Evolutionary conservation across 768 basidiomycete species (phyloP), one percentile per base, ranked within the genome.

Genomic region (Leccinellum luteum): DNA sequence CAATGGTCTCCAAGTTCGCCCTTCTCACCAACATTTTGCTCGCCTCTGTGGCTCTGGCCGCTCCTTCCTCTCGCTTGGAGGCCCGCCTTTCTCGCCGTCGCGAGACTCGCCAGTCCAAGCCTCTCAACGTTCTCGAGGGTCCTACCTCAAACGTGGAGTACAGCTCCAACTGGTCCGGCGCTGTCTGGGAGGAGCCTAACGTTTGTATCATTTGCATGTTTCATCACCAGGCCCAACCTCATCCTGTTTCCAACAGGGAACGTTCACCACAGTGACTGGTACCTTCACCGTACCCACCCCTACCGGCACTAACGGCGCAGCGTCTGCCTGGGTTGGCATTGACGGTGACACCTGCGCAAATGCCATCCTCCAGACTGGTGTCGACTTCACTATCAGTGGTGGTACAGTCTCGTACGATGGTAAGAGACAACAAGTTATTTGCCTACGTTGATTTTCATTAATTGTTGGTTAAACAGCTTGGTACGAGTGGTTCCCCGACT

Each of bases 401-500:
- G 60, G 61, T 35, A 5, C 1, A 6, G 59, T 13, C 9, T 59
- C 59, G 14, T 66, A 62, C 27, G 50, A 55, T 55, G 62, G 62
- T 64, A 13, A 55, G 66, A 23, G 25, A 27, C 25, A 4, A n/a
- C n/a, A 21, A 10, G 0, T 23, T 4, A 7, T 3, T 23, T 15
- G 6, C 15, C 41, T 2, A 15, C 15, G 32, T 27, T 28, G 9
- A 9, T 45, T 52, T 30, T 60, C 30, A 59, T 27, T 0, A 4
- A 4, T 4, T 4, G 3, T 38, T 30, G 30, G 14, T 41, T 34
- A 12, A 44, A 51, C 28, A 67, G 66, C 64, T 52, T 67, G 66
- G 66, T 65, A 59, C 35, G 66, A 68, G 21, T 68, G 59, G 66
- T 59, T 48, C 48, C 62, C 67, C 3, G 66, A 60, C 44, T 31